These are phyloP conservation scores for Penicillium alfredii DNA, from an alignment of 495 filamentous ascomycete species.

Conservation along the genomic window DNA sequence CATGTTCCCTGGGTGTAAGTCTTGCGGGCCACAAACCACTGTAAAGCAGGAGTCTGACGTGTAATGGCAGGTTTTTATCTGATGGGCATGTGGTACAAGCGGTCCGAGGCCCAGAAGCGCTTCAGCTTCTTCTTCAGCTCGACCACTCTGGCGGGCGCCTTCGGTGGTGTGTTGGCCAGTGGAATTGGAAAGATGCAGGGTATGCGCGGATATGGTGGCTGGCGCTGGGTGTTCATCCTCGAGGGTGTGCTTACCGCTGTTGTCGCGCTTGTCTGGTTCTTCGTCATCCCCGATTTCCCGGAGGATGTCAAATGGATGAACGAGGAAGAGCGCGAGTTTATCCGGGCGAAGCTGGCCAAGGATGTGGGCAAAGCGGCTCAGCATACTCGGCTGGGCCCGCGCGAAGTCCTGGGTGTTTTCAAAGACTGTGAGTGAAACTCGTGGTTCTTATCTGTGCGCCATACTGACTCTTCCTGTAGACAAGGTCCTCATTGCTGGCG, in stretches of 20 bases:
- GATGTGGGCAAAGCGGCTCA: constrained; percentile 74
- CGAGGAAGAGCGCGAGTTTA: constrained; percentile 67
- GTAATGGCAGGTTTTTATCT: constrained; percentile 61
- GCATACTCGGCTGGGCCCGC: constrained; percentile 55
- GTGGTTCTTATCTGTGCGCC: not conserved
- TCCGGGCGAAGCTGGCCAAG: constrained; percentile 64
- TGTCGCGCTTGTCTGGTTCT: constrained; percentile 69
- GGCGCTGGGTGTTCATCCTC: constrained; percentile 74
- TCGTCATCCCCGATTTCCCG: constrained; percentile 73
- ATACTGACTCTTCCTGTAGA: constrained; percentile 25
- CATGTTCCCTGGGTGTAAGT: constrained; percentile 70
- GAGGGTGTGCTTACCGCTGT: constrained; percentile 72
- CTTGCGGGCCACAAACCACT: not conserved
- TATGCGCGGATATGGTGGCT: constrained; percentile 65
- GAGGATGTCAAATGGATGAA: constrained; percentile 55
- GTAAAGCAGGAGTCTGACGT: constrained; percentile 1
- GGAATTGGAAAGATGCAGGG: constrained; percentile 73
- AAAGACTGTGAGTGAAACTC: constrained; percentile 54
- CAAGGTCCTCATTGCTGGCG: constrained; percentile 67
- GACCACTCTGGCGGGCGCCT: constrained; percentile 78
- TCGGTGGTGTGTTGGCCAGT: constrained; percentile 75
- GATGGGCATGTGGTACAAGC: constrained; percentile 83
- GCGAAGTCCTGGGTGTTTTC: constrained; percentile 65
- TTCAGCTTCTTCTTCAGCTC: constrained; percentile 87
- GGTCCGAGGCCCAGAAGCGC: constrained; percentile 78